Conservation (phyloP, 1,139 yeast species). For the Suhomyces ambrosiae region DNA sequence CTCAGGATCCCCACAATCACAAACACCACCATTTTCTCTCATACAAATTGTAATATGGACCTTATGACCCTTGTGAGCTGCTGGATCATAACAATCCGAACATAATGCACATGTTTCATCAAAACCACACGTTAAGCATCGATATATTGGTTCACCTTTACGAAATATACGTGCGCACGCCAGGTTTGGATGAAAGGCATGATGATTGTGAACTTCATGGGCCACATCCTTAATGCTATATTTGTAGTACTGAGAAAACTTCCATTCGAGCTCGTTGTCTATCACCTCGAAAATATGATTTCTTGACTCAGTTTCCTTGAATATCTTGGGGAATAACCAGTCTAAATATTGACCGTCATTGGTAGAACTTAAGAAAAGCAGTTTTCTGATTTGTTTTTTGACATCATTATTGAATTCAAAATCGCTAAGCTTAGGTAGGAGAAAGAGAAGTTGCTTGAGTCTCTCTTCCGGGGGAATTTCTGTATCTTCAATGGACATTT, state of each 20-base stretch:
- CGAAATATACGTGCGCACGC: constrained; percentile 79
- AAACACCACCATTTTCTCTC: constrained; percentile 85
- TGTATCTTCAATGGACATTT: constrained; percentile 5
- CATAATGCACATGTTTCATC: constrained; percentile 91
- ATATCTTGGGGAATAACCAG: constrained; percentile 51
- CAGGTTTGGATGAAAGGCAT: constrained; percentile 61
- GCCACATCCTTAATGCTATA: constrained; percentile 23
- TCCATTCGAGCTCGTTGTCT: constrained; percentile 42
- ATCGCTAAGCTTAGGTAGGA: constrained; percentile 34
- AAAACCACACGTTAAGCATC: constrained; percentile 80
- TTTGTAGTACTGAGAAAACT: constrained; percentile 34
- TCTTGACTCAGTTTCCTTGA: constrained; percentile 15
- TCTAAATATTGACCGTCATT: constrained; percentile 50
- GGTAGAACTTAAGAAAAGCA: constrained; percentile 55
- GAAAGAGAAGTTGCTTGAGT: constrained; percentile 33
- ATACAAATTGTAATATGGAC: constrained; percentile 73
- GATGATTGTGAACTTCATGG: constrained; percentile 32
- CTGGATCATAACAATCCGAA: constrained; percentile 70
- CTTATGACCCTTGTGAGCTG: constrained; percentile 73
- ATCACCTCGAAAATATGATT: constrained; percentile 22
- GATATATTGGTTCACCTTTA: constrained; percentile 84
- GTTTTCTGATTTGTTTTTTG: constrained; percentile 47
- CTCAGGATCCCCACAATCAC: constrained; percentile 68
- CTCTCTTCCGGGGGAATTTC: constrained; percentile 4
- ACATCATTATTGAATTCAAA: constrained; percentile 39